Percentiles rank a stretch among this genome's conserved stretches.
Conservation (phyloP, 1,139 yeast species). For the Taphrina betulina region DNA sequence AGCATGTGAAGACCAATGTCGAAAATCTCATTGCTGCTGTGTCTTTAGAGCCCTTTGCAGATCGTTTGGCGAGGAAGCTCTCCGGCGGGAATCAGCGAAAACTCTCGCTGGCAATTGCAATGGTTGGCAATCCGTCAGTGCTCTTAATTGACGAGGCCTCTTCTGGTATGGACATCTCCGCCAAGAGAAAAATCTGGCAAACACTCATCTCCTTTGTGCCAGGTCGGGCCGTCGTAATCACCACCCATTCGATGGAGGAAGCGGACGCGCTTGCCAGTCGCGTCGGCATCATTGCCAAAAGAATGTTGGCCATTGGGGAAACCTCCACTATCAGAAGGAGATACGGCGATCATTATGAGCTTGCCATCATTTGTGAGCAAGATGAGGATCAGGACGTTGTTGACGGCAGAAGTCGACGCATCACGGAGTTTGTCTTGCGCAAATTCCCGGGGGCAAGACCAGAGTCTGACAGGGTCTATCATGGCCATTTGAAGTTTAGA, state of each 20-base stretch:
- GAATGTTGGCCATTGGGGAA: conserved; percentile 45
- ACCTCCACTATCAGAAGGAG: neutral
- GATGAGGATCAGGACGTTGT: conserved; percentile 36
- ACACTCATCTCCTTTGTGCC: conserved; percentile 43
- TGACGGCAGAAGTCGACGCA: neutral
- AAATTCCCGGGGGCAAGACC: conserved; percentile 1
- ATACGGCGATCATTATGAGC: conserved; percentile 18
- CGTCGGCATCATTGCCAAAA: conserved; percentile 45
- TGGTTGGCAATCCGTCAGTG: conserved; percentile 86
- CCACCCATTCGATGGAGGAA: conserved; percentile 48
- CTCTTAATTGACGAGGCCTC: conserved; percentile 94
- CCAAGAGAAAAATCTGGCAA: conserved; percentile 48
- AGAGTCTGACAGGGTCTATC: conserved; percentile 18
- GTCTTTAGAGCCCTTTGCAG: conserved; percentile 43
- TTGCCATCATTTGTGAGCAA: conserved; percentile 38
- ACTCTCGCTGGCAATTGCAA: conserved; percentile 93
- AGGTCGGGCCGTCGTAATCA: conserved; percentile 44
- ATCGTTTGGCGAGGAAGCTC: conserved; percentile 48
- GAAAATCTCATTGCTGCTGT: conserved; percentile 54
- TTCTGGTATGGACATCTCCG: conserved; percentile 77
- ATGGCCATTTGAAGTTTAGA: conserved; percentile 2
- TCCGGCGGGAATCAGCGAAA: conserved; percentile 99
- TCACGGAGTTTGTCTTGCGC: conserved; percentile 2
- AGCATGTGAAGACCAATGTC: conserved; percentile 86
- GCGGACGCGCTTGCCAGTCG: conserved; percentile 47